phyloP scores from a whole-genome alignment of 2,329 filamentous ascomycete genomes.

The Zasmidium angulare region DNA sequence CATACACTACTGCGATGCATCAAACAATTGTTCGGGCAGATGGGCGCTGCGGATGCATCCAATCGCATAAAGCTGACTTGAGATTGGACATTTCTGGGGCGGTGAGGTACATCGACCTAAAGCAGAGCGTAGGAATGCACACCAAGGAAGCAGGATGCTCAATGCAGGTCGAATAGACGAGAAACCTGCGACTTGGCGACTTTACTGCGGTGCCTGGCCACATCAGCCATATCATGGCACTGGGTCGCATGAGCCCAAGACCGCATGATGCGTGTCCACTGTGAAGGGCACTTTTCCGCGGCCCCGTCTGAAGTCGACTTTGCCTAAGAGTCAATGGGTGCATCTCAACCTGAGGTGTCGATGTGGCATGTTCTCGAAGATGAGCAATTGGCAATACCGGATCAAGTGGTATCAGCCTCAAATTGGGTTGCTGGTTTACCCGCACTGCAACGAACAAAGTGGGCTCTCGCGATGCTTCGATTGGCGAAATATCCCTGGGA shows the following conservation, averaged over 20 bases:
- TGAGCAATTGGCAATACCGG: too few species aligned
- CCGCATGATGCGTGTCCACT: background rate
- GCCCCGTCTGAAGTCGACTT: too few species aligned
- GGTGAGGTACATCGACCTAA: background rate
- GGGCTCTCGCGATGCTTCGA: too few species aligned
- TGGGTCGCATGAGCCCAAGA: background rate
- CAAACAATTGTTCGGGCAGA: background rate
- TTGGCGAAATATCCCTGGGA: too few species aligned
- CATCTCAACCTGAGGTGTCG: too few species aligned
- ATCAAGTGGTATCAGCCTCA: too few species aligned
- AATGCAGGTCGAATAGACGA: background rate
- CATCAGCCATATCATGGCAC: background rate
- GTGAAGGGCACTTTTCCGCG: too few species aligned
- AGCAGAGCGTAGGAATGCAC: background rate
- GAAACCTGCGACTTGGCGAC: background rate
- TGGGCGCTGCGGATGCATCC: background rate
- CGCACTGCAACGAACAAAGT: too few species aligned
- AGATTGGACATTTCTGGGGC: background rate
- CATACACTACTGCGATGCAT: background rate
- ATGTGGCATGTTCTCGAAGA: too few species aligned
- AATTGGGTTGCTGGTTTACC: too few species aligned
- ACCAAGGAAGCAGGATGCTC: background rate
- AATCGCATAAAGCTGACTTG: background rate
- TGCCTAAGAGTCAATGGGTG: too few species aligned
- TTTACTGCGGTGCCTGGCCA: background rate